Conservation (phyloP, 192 early-diverging fungal genomes). For the Linnemannia hyalina region DNA sequence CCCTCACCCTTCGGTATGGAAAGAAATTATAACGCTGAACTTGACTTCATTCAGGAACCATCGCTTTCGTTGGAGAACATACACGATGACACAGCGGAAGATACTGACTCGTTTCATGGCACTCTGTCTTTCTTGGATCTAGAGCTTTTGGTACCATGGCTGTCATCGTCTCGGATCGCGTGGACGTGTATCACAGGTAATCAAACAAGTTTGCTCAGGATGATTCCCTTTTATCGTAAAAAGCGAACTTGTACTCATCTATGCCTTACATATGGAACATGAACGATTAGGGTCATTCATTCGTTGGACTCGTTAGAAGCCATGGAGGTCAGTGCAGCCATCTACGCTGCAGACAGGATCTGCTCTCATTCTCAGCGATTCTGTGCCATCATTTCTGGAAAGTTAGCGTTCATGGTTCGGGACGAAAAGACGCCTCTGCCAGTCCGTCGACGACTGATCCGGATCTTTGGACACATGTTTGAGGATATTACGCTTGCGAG, state of each 20-base stretch:
- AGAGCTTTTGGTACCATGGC: slow-evolving; percentile 64
- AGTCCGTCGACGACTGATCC: slow-evolving; percentile 47
- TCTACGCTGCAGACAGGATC: slow-evolving; percentile 62
- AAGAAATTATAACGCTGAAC: too few species aligned
- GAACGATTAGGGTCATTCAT: slow-evolving; percentile 53
- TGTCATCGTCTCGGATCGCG: slow-evolving; percentile 55
- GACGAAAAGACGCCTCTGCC: slow-evolving; percentile 48
- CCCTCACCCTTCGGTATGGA: slow-evolving; percentile 61
- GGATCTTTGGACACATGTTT: slow-evolving; percentile 68
- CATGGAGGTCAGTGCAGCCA: slow-evolving; percentile 60
- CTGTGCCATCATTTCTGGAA: slow-evolving; percentile 58
- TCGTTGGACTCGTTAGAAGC: slow-evolving; percentile 58
- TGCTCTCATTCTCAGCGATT: slow-evolving; percentile 61
- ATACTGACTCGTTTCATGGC: not conserved
- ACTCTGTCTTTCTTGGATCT: not conserved
- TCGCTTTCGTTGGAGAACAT: not conserved
- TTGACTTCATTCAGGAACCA: not conserved
- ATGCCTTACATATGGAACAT: not conserved
- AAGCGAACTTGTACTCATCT: not conserved
- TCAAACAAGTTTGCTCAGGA: not conserved
- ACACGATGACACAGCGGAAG: not conserved
- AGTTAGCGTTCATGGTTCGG: slow-evolving; percentile 51
- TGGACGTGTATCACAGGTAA: slow-evolving; percentile 65
- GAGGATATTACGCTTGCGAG: slow-evolving; percentile 58
- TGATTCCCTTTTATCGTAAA: too few species aligned